phyloP scores from a whole-genome alignment of 2,329 filamentous ascomycete species.

The Rhinocladiella mackenziei region DNA sequence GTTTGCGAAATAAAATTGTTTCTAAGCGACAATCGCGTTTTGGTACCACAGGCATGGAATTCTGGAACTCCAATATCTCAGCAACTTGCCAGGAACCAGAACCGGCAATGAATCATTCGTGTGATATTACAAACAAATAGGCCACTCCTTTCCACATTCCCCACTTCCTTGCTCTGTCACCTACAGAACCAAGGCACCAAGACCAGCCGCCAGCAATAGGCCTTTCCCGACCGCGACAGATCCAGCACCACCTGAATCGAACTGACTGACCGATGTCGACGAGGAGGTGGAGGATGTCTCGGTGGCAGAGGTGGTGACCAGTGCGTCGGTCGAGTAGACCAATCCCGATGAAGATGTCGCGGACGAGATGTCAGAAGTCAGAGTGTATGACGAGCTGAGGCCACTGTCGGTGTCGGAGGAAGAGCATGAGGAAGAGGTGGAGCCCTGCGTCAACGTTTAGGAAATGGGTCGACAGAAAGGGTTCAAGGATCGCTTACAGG shows the following conservation, averaged over 20 bases:
- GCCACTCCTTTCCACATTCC: background rate
- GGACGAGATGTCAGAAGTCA: background rate
- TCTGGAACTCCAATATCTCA: too few relatives aligned
- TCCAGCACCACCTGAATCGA: background rate
- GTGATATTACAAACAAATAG: too few relatives aligned
- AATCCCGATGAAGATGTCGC: background rate
- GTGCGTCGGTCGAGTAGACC: background rate
- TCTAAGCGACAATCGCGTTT: too few relatives aligned
- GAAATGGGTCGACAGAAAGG: background rate
- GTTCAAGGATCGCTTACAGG: slow-evolving; percentile 1
- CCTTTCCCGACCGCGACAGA: background rate
- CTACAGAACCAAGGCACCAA: slow-evolving; percentile 16
- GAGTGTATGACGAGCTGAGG: background rate
- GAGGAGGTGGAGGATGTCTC: background rate
- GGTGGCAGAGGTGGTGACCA: background rate
- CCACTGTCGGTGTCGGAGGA: slow-evolving; percentile 1
- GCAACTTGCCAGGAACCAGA: too few relatives aligned
- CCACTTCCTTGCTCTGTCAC: background rate
- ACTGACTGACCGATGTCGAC: background rate
- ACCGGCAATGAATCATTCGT: too few relatives aligned
- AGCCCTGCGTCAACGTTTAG: slow-evolving; percentile 3
- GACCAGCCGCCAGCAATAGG: slow-evolving; percentile 1
- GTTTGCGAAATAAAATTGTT: too few relatives aligned
- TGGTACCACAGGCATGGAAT: too few relatives aligned
- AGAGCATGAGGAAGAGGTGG: slow-evolving; percentile 5